Evolutionary conservation across 2,329 filamentous ascomycete species (phyloP).

Genomic region (Annulohypoxylon truncatum): DNA sequence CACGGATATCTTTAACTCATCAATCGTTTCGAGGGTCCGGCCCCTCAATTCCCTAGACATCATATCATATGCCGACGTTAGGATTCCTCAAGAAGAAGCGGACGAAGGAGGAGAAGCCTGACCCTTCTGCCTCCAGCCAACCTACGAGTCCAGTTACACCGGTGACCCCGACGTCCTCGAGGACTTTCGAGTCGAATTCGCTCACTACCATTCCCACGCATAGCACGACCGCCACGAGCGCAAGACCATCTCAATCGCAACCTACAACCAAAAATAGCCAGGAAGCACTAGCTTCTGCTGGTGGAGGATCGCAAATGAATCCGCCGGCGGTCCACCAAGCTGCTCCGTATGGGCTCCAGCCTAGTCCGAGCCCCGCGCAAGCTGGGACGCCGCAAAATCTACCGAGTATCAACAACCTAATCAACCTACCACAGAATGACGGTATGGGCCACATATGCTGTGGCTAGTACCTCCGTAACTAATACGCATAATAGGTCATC

Average conservation of each 20-base stretch:
- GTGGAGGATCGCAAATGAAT: constrained; percentile 51
- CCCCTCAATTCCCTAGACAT: constrained; percentile 47
- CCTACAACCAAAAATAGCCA: constrained; percentile 35
- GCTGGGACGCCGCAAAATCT: constrained; percentile 69
- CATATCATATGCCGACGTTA: constrained; percentile 84
- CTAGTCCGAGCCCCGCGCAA: constrained; percentile 47
- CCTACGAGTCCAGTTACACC: constrained; percentile 72
- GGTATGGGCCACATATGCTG: constrained; percentile 42
- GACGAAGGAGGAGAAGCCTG: constrained; percentile 88
- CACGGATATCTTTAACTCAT: constrained; percentile 30
- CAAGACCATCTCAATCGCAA: constrained; percentile 38
- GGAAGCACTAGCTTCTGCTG: constrained; percentile 47
- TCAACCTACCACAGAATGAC: constrained; percentile 71
- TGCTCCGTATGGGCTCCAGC: constrained; percentile 59
- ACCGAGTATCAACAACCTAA: constrained; percentile 85
- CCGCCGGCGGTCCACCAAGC: constrained; percentile 46
- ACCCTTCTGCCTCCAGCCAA: constrained; percentile 74
- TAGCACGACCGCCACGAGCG: constrained; percentile 40
- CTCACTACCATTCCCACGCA: constrained; percentile 53
- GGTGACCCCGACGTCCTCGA: constrained; percentile 65
- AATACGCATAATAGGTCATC: constrained; percentile 47
- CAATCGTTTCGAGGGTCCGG: constrained; percentile 38
- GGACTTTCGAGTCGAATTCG: constrained; percentile 60
- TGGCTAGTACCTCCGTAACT: constrained; percentile 40
- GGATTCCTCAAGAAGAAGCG: constrained; percentile 98